Base-by-base conservation (phyloP, 2,329 filamentous ascomycete species). In the Ophiostoma angusticollis region DNA sequence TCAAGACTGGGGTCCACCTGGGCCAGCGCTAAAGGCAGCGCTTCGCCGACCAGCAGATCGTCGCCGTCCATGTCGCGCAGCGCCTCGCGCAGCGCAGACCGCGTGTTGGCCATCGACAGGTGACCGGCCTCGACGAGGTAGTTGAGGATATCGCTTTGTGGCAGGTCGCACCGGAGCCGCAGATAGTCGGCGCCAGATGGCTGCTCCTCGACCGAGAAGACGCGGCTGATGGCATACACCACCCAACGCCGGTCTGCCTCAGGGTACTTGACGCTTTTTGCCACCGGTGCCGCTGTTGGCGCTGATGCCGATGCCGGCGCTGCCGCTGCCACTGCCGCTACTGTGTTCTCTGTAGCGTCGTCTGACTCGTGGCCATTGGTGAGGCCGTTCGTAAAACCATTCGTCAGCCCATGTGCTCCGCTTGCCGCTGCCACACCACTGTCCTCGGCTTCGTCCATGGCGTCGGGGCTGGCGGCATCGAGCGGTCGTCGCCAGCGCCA, bases 1-100 rank as follows among this genome's bases (percentile, higher is more conserved):
- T 77, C 72, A 54, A 84, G 69, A 24, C 76, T 74, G 3, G 75
- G 71, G 49, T 86, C 81, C n/a, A 78, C 65, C 35, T 77, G 67
- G 1, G 71, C 67, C 27, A 86, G 60, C 31, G 77, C 65, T 31
- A 65, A 58, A 17, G 83, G 68, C 4, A 86, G 63, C 41, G 80
- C 73, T 24, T 72, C 71, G 9, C 76, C 66, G 12, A 71, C 58
- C 19, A 68, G 61, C n/a, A 62, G 54, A 30, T 70, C 65, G 1
- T 57, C 52, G 11, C 61, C 54, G 30, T 70, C 64, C 12, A 59
- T 31, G 16, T 56, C 57, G 19, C 58, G 54, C 14, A 67, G 57
- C 24, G 67, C 61, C 12, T 64, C 62, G 45, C 65, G 65, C 51
- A 80, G 70, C 1, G 73, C 71, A 3, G 71, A 65, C 48, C 67